Evolutionary conservation across 257 asterid species (phyloP).

Genomic region (Scutellaria galericulata): DNA sequence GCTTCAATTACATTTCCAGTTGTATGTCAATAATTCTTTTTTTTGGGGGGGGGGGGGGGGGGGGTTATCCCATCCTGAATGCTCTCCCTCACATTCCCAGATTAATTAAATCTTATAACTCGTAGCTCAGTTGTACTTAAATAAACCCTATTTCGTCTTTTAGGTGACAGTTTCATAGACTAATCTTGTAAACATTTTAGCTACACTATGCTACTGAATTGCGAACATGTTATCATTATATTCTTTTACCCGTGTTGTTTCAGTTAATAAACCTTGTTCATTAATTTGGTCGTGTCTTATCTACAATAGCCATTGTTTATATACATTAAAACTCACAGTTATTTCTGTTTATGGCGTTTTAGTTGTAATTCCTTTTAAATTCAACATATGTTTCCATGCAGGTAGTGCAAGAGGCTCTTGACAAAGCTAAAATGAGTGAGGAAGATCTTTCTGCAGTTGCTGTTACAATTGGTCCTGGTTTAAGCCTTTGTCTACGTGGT

Average conservation of each 20-base stretch:
- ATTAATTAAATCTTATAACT: not conserved
- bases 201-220: not conserved
- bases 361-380: not conserved
- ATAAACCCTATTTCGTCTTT: not conserved
- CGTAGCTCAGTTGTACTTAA: not conserved
- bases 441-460: slow-evolving; percentile 97
- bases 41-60: not conserved
- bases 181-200: not conserved
- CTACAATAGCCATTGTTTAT: not conserved
- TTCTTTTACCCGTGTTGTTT: not conserved
- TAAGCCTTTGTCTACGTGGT: slow-evolving; percentile 98
- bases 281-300: not conserved
- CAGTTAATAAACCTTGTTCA: not conserved
- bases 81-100: not conserved
- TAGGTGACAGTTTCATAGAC: slow-evolving; percentile 1
- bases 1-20: not conserved
- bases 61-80: not conserved
- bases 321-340: not conserved
- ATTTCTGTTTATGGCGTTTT: too few relatives aligned
- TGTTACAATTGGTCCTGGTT: slow-evolving; percentile 98
- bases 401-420: slow-evolving; percentile 98
- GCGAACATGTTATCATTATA: not conserved
- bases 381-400: slow-evolving; percentile 36
- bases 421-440: slow-evolving; percentile 75
- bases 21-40: not conserved